Base-by-base conservation (phyloP, 2,329 filamentous ascomycete genomes). In the Escovopsis sp. region DNA sequence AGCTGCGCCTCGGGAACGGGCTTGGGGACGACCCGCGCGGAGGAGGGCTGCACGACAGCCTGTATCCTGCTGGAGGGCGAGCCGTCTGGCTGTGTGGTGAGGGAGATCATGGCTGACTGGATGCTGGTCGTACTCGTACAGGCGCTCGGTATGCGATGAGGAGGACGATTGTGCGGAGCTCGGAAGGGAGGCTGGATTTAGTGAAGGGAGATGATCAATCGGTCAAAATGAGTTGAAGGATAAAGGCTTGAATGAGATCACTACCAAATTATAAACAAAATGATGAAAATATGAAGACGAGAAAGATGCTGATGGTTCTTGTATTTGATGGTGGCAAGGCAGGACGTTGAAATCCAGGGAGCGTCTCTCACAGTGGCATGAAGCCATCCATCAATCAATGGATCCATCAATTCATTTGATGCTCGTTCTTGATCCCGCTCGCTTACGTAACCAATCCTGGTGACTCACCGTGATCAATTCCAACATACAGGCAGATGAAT, bases 1-100 rank as follows among this genome's bases (percentile, higher is more conserved):
- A 65, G 57, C 58, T 86, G 79, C 10, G 71, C 67, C 44, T 71
- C 66, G 7, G 84, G 75, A 2, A 82, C 63, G 10, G 84, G 84
- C 53, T 78, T 81, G 44, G 71, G 57, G 29, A 83, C 73, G 15
- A 79, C 61, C 44, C 71, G 70, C 35, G 67, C 66, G 29, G 60
- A 43, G 1, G 64, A 51, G 1, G 67, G 57, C 49, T 65, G 59
- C 5, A 52, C 45, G n/a, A 71, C 66, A 14, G 68, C 70, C 51
- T 75, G 71, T 41, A 58, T 56, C 38, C 62, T 56, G 45, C 58
- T 58, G 30, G 45, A 49, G 5, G 55, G 48, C 11, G 55, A 53
- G 44, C 53, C 53, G 15, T 54, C 57, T 9, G 55, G 43, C 31
- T 51, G 48, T 4, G 48, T 50, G 8, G 48, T 52, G 37, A 64